Evolutionary conservation across 2,329 filamentous ascomycete genomes (phyloP), one percentile per base, ranked within the genome.

Genomic region (Fusarium protoensiforme): DNA sequence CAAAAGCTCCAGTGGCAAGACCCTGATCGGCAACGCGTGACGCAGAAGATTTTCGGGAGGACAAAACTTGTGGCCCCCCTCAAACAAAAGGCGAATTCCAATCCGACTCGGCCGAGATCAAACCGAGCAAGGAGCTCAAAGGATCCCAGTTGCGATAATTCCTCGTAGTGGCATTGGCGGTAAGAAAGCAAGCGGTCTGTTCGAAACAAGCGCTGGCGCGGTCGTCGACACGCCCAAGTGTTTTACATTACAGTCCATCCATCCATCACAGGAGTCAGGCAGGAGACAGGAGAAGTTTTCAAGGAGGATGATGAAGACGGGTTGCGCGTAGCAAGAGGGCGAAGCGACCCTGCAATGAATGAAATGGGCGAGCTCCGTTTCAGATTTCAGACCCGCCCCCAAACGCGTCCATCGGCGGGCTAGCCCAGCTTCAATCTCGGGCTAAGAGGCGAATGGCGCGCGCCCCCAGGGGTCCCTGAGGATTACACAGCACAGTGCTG

Each of bases 151-250:
- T 64, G 41, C 24, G 24, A 51, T 27, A 11, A 11, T 29, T 51
- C 46, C 18, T 51, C 56, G 57, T 64, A 68, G 59, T 53, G 51
- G 33, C 43, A 65, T 61, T 35, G 54, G 68, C 64, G 60, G 69
- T 64, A 74, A 61, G 31, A 60, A 51, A 67, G 20, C 39, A 24
- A 61, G 41, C 39, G n/a, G 22, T 57, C 16, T 66, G 53, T 46
- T 60, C 64, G 74, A 76, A 75, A 76, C 74, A 76, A 76, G 74
- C 74, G 74, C 72, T 65, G 56, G 70, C 67, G 60, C 68, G 65
- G 68, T 65, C 61, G 61, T 54, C 56, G 53, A 51, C 20, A 33
- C 48, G 39, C 14, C 36, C 36, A 54, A 14, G 46, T 16, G 46
- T 51, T 51, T 29, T 51, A 24, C 24, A 48, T 48, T 24, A 48